These are phyloP conservation scores for Licmophora abbreviata DNA, from an alignment of 108 stramenopile species.

Conservation along the genomic window DNA sequence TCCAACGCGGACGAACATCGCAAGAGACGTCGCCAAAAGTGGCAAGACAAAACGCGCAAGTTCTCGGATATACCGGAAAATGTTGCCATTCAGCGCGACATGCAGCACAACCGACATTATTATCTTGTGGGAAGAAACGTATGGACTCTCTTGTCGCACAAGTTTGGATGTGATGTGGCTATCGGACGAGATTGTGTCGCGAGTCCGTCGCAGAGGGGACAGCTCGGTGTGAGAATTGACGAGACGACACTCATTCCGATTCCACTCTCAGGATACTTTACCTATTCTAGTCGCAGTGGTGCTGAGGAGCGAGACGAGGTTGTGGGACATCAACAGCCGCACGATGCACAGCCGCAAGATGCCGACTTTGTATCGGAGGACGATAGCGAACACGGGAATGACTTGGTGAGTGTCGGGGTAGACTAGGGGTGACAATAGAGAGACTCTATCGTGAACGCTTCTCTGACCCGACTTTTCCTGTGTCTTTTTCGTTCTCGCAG, in stretches of 20 bases:
- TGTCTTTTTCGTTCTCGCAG: background rate
- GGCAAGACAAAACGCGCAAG: background rate
- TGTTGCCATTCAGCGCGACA: background rate
- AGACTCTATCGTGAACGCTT: background rate
- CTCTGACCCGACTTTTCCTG: background rate
- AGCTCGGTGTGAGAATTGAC: too few species aligned
- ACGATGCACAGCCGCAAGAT: background rate
- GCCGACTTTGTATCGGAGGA: slow-evolving; percentile 11
- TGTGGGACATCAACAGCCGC: background rate
- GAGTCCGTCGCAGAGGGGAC: background rate
- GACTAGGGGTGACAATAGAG: background rate
- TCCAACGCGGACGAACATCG: background rate
- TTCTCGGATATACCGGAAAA: background rate
- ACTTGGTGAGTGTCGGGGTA: slow-evolving; percentile 7
- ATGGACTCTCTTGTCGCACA: slow-evolving; percentile 35
- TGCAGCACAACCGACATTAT: slow-evolving; percentile 27
- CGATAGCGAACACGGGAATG: slow-evolving; percentile 4
- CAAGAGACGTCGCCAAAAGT: slow-evolving; percentile 7
- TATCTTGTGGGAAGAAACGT: slow-evolving; percentile 34
- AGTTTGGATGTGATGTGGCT: slow-evolving; percentile 25
- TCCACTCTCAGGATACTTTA: slow-evolving; percentile 36
- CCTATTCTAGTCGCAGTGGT: slow-evolving; percentile 5
- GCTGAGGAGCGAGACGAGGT: background rate
- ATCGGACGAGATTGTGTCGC: slow-evolving; percentile 4
- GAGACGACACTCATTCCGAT: slow-evolving; percentile 7